Conservation (phyloP, 2,329 filamentous ascomycete species). For the Boeremia lycopersici region DNA sequence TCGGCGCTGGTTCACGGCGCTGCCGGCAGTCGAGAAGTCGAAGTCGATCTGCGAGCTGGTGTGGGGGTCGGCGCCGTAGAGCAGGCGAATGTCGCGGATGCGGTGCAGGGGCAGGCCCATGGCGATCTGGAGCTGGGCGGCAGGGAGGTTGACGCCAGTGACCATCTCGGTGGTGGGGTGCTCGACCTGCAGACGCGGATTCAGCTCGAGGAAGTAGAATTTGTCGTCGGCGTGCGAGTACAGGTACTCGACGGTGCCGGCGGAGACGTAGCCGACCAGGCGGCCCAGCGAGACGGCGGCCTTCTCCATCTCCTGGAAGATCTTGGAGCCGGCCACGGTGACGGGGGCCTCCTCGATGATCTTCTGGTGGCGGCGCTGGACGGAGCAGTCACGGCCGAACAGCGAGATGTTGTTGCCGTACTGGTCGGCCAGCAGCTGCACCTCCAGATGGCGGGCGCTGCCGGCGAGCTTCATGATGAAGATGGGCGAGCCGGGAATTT, state of each 20-base stretch:
- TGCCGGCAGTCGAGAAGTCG: conserved; percentile 87
- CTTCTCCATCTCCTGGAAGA: conserved; percentile 96
- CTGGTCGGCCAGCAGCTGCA: conserved; percentile 96
- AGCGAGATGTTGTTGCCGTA: conserved; percentile 99
- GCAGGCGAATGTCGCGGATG: conserved; percentile 91
- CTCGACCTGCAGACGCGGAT: conserved; percentile 98
- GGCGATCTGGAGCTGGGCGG: conserved; percentile 96
- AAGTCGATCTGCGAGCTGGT: conserved; percentile 90
- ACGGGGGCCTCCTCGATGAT: conserved; percentile 99
- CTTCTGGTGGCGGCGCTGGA: conserved; percentile 98
- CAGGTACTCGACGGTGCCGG: conserved; percentile 97
- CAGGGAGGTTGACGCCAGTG: conserved; percentile 93
- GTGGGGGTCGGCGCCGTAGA: conserved; percentile 95
- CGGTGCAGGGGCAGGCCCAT: conserved; percentile 97
- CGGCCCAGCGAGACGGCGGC: conserved; percentile 92
- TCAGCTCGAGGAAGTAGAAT: conserved; percentile 99
- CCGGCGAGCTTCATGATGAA: conserved; percentile 99
- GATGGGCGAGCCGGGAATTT: conserved; percentile 98
- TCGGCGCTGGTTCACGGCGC: conserved; percentile 81
- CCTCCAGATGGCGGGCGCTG: conserved; percentile 94
- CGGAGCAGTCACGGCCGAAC: conserved; percentile 97
- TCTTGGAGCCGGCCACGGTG: conserved; percentile 86
- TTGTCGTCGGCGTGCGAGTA: conserved; percentile 98
- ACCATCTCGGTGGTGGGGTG: conserved; percentile 99
- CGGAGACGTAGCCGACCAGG: conserved; percentile 97